A percentile compares a stretch with the other conserved stretches of the same genome.
Conservation (phyloP, 75 land plant species). For the Azolla pinnata region DNA sequence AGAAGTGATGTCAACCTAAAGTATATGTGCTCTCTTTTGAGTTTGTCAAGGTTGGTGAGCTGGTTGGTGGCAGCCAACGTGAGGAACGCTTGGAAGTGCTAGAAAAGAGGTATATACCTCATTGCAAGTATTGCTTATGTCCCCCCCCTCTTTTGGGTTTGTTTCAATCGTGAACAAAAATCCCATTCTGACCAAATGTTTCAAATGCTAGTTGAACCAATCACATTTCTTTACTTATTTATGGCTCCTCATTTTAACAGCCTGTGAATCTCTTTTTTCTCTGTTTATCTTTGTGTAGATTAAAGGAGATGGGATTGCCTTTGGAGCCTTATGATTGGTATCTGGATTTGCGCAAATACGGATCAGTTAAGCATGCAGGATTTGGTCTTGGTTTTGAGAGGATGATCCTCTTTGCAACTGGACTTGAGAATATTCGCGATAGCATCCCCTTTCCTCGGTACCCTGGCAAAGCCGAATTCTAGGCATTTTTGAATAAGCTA, state of each 20-base stretch:
- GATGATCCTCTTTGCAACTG: slow-evolving; percentile 95
- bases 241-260: no score
- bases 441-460: slow-evolving; percentile 94
- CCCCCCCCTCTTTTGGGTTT: no score
- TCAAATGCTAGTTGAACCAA: no score
- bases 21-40: no score
- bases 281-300: no score
- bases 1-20: no score
- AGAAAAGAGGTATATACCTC: slow-evolving; percentile 62
- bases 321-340: slow-evolving; percentile 95
- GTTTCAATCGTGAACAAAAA: no score
- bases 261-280: no score
- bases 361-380: slow-evolving; percentile 89
- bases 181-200: no score
- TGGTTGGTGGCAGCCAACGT: slow-evolving; percentile 96
- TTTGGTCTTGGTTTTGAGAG: slow-evolving; percentile 96
- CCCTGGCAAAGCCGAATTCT: slow-evolving; percentile 94
- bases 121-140: no score
- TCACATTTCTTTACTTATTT: no score
- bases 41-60: slow-evolving; percentile 64
- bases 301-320: slow-evolving; percentile 68
- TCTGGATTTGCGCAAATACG: slow-evolving; percentile 74
- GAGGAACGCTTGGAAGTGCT: slow-evolving; percentile 78
- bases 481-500: no score
- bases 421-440: slow-evolving; percentile 89